A percentile compares a stretch with the other conserved stretches of the same genome.
phyloP scores from a whole-genome alignment of 495 filamentous ascomycete species.

The Talaromyces liani region DNA sequence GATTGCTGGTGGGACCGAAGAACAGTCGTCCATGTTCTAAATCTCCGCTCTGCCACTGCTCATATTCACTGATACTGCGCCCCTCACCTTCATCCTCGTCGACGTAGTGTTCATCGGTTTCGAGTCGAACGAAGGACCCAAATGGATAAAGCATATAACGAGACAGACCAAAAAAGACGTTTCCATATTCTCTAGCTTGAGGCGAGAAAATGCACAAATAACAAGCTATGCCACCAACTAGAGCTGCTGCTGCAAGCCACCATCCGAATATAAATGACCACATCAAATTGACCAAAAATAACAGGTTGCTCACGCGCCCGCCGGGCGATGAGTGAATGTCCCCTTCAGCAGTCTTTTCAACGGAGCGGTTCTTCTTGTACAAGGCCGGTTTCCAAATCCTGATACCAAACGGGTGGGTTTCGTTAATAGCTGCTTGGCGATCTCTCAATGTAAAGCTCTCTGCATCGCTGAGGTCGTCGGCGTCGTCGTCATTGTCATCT shows the following conservation, averaged over 20 bases:
- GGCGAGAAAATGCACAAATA: conserved; percentile 71
- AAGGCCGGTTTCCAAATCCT: conserved; percentile 97
- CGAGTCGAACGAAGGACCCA: conserved; percentile 86
- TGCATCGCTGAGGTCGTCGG: conserved; percentile 61
- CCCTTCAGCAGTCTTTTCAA: conserved; percentile 90
- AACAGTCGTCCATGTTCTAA: conserved; percentile 91
- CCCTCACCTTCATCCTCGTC: conserved; percentile 98
- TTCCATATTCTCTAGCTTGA: conserved; percentile 79
- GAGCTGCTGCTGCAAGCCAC: conserved; percentile 83
- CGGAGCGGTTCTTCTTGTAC: conserved; percentile 95
- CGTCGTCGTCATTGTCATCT: conserved; percentile 50
- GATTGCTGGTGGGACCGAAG: conserved; percentile 75
- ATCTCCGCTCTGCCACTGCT: conserved; percentile 97
- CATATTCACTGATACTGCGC: conserved; percentile 98
- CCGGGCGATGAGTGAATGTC: conserved; percentile 97
- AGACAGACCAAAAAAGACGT: conserved; percentile 74
- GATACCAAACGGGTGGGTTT: conserved; percentile 98
- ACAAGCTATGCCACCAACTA: conserved; percentile 65
- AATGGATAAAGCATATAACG: conserved; percentile 93
- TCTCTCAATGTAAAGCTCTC: conserved; percentile 80
- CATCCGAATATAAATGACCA: conserved; percentile 95
- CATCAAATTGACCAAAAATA: conserved; percentile 77
- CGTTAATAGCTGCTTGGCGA: conserved; percentile 95
- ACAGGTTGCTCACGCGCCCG: conserved; percentile 71
- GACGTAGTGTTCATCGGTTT: conserved; percentile 87